Conservation (phyloP, 352 stramenopile species). For the Globisporangium ultimum region DNA sequence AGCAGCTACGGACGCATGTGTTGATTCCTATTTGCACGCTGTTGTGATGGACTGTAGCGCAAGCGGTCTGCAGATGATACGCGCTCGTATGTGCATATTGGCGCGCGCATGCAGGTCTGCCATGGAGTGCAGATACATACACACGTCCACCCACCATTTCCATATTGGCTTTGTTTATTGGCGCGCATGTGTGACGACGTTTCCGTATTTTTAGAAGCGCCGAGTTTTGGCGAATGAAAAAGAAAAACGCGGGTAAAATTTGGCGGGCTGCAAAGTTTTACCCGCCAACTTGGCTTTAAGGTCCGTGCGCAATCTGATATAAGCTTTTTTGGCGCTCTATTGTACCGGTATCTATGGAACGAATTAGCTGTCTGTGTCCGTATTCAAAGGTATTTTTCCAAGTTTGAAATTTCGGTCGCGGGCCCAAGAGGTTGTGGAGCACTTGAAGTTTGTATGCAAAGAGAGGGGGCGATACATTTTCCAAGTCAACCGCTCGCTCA, state of each 20-base stretch:
- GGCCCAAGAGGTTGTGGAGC: constrained; percentile 12
- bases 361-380: constrained; percentile 1
- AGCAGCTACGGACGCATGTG: not conserved
- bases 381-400: constrained; percentile 11
- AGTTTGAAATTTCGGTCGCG: constrained; percentile 21
- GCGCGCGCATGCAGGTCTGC: no score
- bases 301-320: not conserved
- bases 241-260: constrained; percentile 58
- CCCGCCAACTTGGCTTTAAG: constrained; percentile 27
- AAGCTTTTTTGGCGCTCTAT: not conserved
- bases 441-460: constrained; percentile 29
- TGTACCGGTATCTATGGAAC: not conserved
- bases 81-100: no score
- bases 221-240: not conserved
- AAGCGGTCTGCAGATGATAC: no score
- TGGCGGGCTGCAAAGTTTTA: constrained; percentile 26
- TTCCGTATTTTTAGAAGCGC: constrained; percentile 7
- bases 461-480: constrained; percentile 21
- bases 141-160: not conserved
- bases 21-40: no score
- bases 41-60: no score
- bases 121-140: no score
- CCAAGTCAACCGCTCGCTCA: constrained; percentile 20
- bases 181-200: not conserved
- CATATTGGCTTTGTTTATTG: no score